These are phyloP conservation scores for Claviceps pazoutovae DNA, from an alignment of 2,329 filamentous ascomycete species.

Conservation along the genomic window DNA sequence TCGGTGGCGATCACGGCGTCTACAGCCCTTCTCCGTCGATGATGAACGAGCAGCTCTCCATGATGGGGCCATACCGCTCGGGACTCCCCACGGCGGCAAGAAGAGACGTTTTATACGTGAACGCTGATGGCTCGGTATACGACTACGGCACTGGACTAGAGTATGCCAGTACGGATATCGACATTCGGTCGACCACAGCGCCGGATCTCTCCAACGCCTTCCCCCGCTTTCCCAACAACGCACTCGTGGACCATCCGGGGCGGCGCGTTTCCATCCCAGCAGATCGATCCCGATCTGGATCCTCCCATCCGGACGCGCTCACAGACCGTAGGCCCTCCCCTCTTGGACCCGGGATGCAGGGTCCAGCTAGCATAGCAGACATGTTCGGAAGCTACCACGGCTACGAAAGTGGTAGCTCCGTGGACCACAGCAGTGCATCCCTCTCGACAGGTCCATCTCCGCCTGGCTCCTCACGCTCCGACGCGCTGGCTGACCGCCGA, in stretches of 20 bases:
- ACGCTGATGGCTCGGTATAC: conserved; percentile 14
- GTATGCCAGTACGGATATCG: conserved; percentile 7
- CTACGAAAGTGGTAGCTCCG: conserved; percentile 1
- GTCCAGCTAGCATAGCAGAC: neutral
- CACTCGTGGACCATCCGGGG: conserved; percentile 1
- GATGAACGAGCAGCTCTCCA: conserved; percentile 12
- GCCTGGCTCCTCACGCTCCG: neutral
- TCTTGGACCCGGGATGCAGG: neutral
- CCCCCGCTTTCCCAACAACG: conserved; percentile 5
- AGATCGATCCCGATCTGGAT: neutral
- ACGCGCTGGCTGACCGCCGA: neutral
- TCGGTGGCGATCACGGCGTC: conserved; percentile 14
- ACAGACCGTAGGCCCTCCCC: neutral
- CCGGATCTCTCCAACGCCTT: conserved; percentile 11
- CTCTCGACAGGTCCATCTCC: neutral
- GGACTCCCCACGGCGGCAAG: conserved; percentile 8
- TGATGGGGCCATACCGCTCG: conserved; percentile 15
- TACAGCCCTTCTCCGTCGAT: conserved; percentile 13
- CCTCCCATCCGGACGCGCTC: neutral
- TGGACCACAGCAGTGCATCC: neutral
- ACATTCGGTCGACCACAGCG: conserved; percentile 7
- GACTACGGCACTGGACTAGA: conserved; percentile 11
- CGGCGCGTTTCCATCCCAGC: neutral
- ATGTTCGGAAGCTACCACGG: neutral
- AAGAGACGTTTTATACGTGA: conserved; percentile 12